Conservation (phyloP, 1,284 basidiomycete species). For the Schizophyllum amplum region DNA sequence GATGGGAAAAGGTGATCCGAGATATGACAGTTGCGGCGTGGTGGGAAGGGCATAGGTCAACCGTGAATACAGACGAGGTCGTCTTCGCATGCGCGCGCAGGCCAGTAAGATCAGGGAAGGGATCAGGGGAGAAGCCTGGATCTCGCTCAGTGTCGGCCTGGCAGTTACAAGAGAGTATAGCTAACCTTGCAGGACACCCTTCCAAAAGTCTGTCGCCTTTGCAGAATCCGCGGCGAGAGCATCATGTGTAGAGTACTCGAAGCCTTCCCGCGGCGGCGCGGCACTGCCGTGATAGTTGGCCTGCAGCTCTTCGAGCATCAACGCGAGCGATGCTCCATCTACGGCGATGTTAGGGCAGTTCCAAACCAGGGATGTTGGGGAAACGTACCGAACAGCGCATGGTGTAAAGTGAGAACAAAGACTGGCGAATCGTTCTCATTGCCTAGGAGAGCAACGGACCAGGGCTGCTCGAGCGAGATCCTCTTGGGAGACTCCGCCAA, state of each 20-base stretch:
- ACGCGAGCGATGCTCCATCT: background rate
- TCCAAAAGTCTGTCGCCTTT: constrained; percentile 3
- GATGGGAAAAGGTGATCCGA: background rate
- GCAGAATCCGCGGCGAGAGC: constrained; percentile 2
- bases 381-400: background rate
- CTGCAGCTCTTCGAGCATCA: background rate
- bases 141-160: background rate
- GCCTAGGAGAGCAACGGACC: background rate
- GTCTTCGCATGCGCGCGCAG: constrained; percentile 4
- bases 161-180: background rate
- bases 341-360: background rate
- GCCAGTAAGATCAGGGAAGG: constrained; percentile 8
- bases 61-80: background rate
- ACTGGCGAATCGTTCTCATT: background rate
- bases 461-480: background rate
- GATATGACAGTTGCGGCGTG: constrained; percentile 7
- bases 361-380: no score
- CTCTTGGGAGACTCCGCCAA: background rate
- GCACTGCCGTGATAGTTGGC: background rate
- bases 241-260: constrained; percentile 1
- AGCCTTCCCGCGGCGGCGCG: background rate
- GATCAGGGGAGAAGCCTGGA: constrained; percentile 6
- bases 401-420: background rate
- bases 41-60: background rate
- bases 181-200: constrained; percentile 4